Conservation (phyloP, 2,329 filamentous ascomycete genomes). For the Paraphaeosphaeria sporulosa region DNA sequence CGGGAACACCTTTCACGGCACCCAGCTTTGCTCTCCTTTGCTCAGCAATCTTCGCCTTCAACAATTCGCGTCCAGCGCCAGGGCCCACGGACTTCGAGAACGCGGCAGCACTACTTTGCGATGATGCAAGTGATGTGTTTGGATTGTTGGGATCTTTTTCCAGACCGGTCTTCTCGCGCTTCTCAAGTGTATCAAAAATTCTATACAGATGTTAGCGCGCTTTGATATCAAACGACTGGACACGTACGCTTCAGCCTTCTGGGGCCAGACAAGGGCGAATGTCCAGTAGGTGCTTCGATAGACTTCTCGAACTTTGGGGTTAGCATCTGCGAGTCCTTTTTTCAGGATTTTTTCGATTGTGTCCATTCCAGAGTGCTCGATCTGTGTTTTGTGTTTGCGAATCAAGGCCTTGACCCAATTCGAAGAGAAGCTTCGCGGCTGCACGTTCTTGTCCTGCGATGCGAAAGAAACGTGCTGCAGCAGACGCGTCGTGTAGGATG, state of each 20-base stretch:
- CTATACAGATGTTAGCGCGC: slow-evolving; percentile 52
- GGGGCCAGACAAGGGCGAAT: slow-evolving; percentile 79
- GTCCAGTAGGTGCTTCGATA: slow-evolving; percentile 88
- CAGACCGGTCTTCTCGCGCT: slow-evolving; percentile 79
- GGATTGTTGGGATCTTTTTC: slow-evolving; percentile 87
- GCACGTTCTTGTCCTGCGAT: slow-evolving; percentile 91
- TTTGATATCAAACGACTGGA: not conserved
- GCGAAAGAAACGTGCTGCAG: slow-evolving; percentile 86
- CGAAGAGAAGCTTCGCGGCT: slow-evolving; percentile 78
- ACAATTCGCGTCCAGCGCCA: slow-evolving; percentile 60
- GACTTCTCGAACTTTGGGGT: slow-evolving; percentile 86
- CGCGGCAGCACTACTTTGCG: slow-evolving; percentile 56
- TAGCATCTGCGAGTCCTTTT: slow-evolving; percentile 87
- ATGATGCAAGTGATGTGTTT: slow-evolving; percentile 61
- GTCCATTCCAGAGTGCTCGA: slow-evolving; percentile 86
- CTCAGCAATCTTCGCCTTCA: slow-evolving; percentile 85
- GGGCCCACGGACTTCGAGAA: slow-evolving; percentile 58
- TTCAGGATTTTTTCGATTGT: slow-evolving; percentile 86
- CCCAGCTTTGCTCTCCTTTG: slow-evolving; percentile 69
- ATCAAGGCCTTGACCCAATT: slow-evolving; percentile 87
- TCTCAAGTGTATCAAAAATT: slow-evolving; percentile 80
- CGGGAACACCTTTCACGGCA: slow-evolving; percentile 54
- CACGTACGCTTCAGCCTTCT: slow-evolving; percentile 75
- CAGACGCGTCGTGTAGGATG: slow-evolving; percentile 80
- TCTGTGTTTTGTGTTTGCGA: slow-evolving; percentile 79